Conservation (phyloP, 495 filamentous ascomycete genomes). For the Chlorociboria aeruginascens region DNA sequence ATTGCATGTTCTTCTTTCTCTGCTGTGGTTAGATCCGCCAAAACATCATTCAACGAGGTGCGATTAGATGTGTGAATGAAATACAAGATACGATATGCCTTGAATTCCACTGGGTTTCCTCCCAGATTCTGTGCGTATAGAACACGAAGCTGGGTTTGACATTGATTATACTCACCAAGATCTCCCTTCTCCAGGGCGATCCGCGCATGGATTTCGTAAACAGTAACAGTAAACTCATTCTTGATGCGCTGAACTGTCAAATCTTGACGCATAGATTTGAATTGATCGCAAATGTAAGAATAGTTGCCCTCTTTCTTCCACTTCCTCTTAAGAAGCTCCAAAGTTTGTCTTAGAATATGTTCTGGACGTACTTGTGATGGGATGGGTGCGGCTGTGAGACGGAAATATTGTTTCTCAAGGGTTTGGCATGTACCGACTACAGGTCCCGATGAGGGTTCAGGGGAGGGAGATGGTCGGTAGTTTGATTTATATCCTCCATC, state of each 20-base stretch:
- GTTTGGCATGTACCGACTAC: conserved; percentile 73
- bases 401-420: conserved; percentile 91
- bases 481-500: conserved; percentile 53
- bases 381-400: conserved; percentile 79
- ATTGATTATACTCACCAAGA: conserved; percentile 99
- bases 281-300: conserved; percentile 95
- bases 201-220: conserved; percentile 95
- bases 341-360: conserved; percentile 62
- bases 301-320: conserved; percentile 94
- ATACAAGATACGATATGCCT: conserved; percentile 99
- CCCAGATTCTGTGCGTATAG: conserved; percentile 77
- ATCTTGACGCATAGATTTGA: conserved; percentile 97
- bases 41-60: conserved; percentile 91
- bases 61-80: conserved; percentile 98
- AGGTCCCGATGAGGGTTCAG: conserved; percentile 55
- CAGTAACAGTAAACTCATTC: conserved; percentile 86
- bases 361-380: conserved; percentile 82
- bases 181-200: conserved; percentile 98
- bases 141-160: conserved; percentile 90
- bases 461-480: conserved; percentile 46
- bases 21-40: conserved; percentile 95
- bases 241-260: conserved; percentile 95
- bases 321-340: conserved; percentile 84
- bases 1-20: conserved; percentile 78
- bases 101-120: conserved; percentile 90